Evolutionary conservation across 73 alveolate species (phyloP).

Genomic region (Paramecium octaurelia): DNA sequence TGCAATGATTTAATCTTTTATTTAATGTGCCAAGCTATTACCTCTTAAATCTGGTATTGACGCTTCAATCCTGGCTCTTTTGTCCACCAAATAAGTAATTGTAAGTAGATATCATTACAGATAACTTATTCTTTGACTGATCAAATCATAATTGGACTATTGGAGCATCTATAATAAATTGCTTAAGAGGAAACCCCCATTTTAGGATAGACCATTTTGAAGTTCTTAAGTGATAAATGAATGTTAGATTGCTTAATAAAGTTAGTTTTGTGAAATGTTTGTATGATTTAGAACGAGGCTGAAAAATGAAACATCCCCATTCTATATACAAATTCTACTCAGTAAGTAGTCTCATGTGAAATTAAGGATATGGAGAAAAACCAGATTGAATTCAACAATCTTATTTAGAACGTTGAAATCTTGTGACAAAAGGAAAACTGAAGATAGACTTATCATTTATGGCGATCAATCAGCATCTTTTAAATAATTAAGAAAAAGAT

Average conservation of each 20-base stretch:
- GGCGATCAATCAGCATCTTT: not conserved
- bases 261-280: conserved; percentile 12
- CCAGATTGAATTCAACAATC: conserved; percentile 8
- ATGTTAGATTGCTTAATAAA: not conserved
- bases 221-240: conserved; percentile 16
- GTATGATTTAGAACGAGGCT: conserved; percentile 14
- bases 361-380: conserved; percentile 20
- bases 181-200: not conserved
- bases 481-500: not conserved
- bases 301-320: not conserved
- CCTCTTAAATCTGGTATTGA: conserved; percentile 39
- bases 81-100: not conserved
- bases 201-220: not conserved
- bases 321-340: not conserved
- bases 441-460: not conserved
- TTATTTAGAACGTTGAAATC: not conserved
- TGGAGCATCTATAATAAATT: not conserved
- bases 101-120: not conserved
- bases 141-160: not conserved
- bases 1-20: not conserved
- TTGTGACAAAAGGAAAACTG: not conserved
- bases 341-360: not conserved
- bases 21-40: not conserved
- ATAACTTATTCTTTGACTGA: not conserved
- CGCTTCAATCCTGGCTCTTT: not conserved